These are phyloP conservation scores for Infundibulicybe gibba DNA, from an alignment of 768 basidiomycete genomes.

Conservation along the genomic window DNA sequence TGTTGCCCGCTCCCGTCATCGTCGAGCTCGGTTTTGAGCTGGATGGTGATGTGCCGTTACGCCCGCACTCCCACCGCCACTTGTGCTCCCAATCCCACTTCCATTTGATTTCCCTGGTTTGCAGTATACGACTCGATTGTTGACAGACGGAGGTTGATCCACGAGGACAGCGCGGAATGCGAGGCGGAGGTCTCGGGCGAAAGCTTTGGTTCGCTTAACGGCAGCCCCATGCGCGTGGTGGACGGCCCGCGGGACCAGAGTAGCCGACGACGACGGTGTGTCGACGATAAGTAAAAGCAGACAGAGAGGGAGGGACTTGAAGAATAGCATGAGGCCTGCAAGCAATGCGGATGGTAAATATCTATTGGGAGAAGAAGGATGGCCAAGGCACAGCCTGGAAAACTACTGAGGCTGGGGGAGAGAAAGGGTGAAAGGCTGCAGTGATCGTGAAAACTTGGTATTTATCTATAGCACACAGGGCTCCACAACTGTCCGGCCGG, in stretches of 20 bases:
- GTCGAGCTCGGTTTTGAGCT: slow-evolving; percentile 12
- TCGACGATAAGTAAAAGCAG: slow-evolving; percentile 32
- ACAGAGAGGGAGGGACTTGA: slow-evolving; percentile 27
- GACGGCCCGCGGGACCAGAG: slow-evolving; percentile 37
- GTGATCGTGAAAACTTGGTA: not conserved
- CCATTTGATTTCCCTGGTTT: slow-evolving; percentile 27
- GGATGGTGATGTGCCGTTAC: slow-evolving; percentile 12
- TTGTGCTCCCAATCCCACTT: slow-evolving; percentile 6
- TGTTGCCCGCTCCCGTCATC: slow-evolving; percentile 12
- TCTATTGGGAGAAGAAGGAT: slow-evolving; percentile 12
- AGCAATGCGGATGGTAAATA: slow-evolving; percentile 12
- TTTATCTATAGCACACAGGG: not conserved
- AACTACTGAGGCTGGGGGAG: slow-evolving; percentile 8
- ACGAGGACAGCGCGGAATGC: slow-evolving; percentile 56
- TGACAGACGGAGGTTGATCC: slow-evolving; percentile 23
- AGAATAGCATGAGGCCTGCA: slow-evolving; percentile 16
- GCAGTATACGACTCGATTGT: slow-evolving; percentile 37
- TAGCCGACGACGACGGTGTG: slow-evolving; percentile 18
- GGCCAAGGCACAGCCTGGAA: slow-evolving; percentile 19
- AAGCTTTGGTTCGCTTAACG: slow-evolving; percentile 50
- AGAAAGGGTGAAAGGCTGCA: slow-evolving; percentile 8
- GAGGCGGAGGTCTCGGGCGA: slow-evolving; percentile 68
- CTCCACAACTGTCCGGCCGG: not conserved
- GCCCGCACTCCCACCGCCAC: slow-evolving; percentile 11
- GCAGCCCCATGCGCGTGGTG: slow-evolving; percentile 52